Evolutionary conservation across 2,329 filamentous ascomycete species (phyloP).

Genomic region (Aspergillus sclerotialis): DNA sequence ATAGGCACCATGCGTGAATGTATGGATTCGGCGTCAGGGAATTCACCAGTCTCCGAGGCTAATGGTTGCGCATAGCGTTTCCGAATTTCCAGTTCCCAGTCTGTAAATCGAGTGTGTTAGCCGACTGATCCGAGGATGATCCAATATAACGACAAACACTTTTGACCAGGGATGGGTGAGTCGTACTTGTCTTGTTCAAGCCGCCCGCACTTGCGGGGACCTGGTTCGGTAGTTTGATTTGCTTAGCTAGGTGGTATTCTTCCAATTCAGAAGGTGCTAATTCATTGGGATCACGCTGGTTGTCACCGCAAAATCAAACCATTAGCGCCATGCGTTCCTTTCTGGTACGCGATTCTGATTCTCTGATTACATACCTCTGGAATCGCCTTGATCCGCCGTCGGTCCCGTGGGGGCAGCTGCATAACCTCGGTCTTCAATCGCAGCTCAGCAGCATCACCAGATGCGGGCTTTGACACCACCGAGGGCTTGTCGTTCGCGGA

Average conservation of each 20-base stretch:
- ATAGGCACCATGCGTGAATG: slow-evolving; percentile 56
- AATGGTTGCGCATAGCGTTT: slow-evolving; percentile 58
- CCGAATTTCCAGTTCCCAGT: slow-evolving; percentile 60
- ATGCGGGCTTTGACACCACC: slow-evolving; percentile 43
- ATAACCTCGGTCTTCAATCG: slow-evolving; percentile 59
- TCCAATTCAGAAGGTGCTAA: slow-evolving; percentile 28
- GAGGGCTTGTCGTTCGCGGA: slow-evolving; percentile 51
- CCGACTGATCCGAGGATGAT: too few species aligned
- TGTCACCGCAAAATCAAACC: slow-evolving; percentile 1
- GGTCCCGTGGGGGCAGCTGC: slow-evolving; percentile 53
- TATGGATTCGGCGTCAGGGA: slow-evolving; percentile 53
- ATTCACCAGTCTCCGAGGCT: slow-evolving; percentile 56
- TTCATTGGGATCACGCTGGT: slow-evolving; percentile 33
- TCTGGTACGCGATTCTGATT: too few species aligned
- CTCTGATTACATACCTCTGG: slow-evolving; percentile 43
- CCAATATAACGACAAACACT: too few species aligned
- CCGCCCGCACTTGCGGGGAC: slow-evolving; percentile 63
- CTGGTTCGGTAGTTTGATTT: slow-evolving; percentile 51
- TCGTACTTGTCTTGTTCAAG: slow-evolving; percentile 70
- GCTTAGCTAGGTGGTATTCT: slow-evolving; percentile 39
- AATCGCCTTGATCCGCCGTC: slow-evolving; percentile 51
- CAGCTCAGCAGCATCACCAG: slow-evolving; percentile 56
- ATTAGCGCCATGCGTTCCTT: too few species aligned
- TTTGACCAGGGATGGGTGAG: too few species aligned
- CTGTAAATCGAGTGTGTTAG: slow-evolving; percentile 21